phyloP scores from a whole-genome alignment of 2,329 filamentous ascomycete species.

The Rhexocercosporidium sp. region DNA sequence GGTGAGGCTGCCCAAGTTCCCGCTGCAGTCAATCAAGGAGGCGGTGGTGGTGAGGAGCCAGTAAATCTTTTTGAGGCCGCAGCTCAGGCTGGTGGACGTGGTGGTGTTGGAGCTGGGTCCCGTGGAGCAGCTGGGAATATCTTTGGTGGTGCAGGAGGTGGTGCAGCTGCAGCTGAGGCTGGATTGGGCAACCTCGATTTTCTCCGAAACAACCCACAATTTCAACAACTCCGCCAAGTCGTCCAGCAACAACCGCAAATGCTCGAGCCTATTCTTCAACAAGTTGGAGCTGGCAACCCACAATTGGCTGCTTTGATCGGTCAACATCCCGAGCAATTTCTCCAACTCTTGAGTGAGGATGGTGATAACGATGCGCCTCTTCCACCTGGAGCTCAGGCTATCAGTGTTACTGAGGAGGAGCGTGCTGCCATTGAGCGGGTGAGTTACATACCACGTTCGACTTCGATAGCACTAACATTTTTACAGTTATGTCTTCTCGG shows the following conservation, averaged over 20 bases:
- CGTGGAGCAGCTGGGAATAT: constrained; percentile 10
- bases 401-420: constrained; percentile 94
- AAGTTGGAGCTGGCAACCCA: constrained; percentile 93
- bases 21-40: constrained; percentile 44
- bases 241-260: constrained; percentile 98
- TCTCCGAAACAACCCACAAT: constrained; percentile 92
- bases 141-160: constrained; percentile 47
- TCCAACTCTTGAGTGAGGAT: constrained; percentile 88
- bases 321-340: constrained; percentile 90
- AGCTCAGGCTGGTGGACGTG: constrained; percentile 60
- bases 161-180: constrained; percentile 48
- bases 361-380: constrained; percentile 82
- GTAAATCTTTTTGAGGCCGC: constrained; percentile 95
- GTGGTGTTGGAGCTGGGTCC: constrained; percentile 42
- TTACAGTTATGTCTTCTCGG: constrained; percentile 87
- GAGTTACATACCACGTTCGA: constrained; percentile 46
- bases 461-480: background rate
- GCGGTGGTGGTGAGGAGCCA: constrained; percentile 65
- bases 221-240: constrained; percentile 95
- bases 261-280: constrained; percentile 97
- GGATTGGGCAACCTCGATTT: constrained; percentile 86
- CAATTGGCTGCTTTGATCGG: constrained; percentile 92
- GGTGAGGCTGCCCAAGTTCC: constrained; percentile 46
- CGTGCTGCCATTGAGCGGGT: constrained; percentile 95
- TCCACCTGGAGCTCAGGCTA: constrained; percentile 86